Evolutionary conservation across 148 eudicot genomes (phyloP).

Genomic region (Fagopyrum esculentum): DNA sequence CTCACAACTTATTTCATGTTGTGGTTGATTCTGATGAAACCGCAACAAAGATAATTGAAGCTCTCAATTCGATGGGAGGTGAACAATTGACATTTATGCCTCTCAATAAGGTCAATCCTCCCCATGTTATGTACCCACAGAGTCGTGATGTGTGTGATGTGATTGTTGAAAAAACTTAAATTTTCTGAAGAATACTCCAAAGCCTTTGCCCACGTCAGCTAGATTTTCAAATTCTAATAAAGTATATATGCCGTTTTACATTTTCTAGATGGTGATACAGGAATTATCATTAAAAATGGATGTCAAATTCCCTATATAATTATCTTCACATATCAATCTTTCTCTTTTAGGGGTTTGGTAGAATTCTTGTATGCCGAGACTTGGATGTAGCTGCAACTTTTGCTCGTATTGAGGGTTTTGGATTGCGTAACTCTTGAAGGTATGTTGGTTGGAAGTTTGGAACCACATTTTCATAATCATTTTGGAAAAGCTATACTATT

Average conservation of each 20-base stretch:
- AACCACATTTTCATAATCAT: background rate
- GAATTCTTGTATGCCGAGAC: constrained; percentile 87
- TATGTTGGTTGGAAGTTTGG: no score
- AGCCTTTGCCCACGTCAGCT: constrained; percentile 84
- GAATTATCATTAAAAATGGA: no score
- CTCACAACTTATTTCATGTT: constrained; percentile 87
- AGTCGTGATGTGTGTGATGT: constrained; percentile 71
- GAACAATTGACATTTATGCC: no score
- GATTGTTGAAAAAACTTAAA: constrained; percentile 63
- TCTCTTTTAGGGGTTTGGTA: constrained; percentile 63
- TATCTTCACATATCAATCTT: no score
- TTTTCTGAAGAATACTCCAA: constrained; percentile 35
- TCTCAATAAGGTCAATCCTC: constrained; percentile 85
- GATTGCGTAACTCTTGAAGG: constrained; percentile 98
- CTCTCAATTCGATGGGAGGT: constrained; percentile 66
- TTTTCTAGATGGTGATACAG: no score
- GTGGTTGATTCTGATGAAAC: constrained; percentile 89
- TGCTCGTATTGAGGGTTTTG: constrained; percentile 80
- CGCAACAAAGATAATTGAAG: constrained; percentile 71
- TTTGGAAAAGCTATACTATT: constrained; percentile 3
- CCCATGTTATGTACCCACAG: constrained; percentile 63
- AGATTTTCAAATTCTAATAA: background rate
- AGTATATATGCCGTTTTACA: no score
- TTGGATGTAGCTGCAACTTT: constrained; percentile 91
- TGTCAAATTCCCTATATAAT: no score